These are phyloP conservation scores for Botrytis fragariae DNA, from an alignment of 2,329 filamentous ascomycete species.

Conservation along the genomic window DNA sequence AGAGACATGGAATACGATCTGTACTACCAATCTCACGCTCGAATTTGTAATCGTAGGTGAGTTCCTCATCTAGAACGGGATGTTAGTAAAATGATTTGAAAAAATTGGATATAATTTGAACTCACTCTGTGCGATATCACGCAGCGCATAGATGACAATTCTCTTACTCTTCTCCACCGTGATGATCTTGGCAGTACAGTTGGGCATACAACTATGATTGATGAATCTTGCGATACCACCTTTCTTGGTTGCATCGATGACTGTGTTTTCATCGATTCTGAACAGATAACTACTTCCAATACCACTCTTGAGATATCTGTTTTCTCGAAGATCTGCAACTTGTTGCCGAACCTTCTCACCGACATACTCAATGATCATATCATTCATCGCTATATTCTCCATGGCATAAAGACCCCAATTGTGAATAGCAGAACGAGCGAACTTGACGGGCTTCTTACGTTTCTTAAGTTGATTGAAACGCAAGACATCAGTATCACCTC, in stretches of 20 bases:
- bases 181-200: constrained; percentile 99
- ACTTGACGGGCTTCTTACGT: constrained; percentile 98
- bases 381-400: constrained; percentile 94
- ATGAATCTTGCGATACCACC: constrained; percentile 98
- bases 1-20: constrained; percentile 95
- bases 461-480: constrained; percentile 99
- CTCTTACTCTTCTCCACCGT: constrained; percentile 97
- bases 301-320: constrained; percentile 88
- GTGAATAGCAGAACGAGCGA: constrained; percentile 95
- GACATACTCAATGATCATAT: constrained; percentile 99
- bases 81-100: constrained; percentile 25
- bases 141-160: constrained; percentile 97
- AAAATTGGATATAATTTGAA: constrained; percentile 32
- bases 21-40: constrained; percentile 93
- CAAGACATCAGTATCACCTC: constrained; percentile 83
- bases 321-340: constrained; percentile 93
- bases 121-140: constrained; percentile 93
- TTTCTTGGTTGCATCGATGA: constrained; percentile 97
- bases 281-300: constrained; percentile 98
- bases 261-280: constrained; percentile 95
- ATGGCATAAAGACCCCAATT: constrained; percentile 98
- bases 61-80: constrained; percentile 74
- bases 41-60: constrained; percentile 99
- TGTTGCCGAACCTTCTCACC: constrained; percentile 96
- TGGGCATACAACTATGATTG: constrained; percentile 97